These are phyloP conservation scores for Capsicum chinense DNA, from an alignment of 257 asterid species.

Conservation along the genomic window DNA sequence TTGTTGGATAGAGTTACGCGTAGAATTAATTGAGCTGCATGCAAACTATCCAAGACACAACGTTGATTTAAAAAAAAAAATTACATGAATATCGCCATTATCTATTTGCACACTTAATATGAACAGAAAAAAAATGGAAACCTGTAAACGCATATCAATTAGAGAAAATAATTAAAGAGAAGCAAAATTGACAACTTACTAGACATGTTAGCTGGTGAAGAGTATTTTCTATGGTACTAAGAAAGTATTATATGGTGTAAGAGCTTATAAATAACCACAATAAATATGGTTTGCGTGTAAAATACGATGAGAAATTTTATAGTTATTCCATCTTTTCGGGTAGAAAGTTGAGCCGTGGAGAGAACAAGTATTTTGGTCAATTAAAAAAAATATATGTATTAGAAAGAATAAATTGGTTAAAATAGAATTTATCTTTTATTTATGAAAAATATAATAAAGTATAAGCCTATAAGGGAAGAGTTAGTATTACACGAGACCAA, in stretches of 20 bases:
- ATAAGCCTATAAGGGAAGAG: no score
- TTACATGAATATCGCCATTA: not conserved
- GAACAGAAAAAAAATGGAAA: not conserved
- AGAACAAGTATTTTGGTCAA: no score
- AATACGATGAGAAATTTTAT: not conserved
- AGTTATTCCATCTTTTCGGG: no score
- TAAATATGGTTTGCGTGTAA: not conserved
- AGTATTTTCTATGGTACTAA: no score
- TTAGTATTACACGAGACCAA: no score
- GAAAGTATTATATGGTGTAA: not conserved
- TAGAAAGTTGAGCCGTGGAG: not conserved
- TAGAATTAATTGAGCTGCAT: no score
- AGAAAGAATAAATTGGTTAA: not conserved
- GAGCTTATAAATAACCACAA: not conserved
- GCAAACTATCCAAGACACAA: no score
- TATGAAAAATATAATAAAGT: not conserved
- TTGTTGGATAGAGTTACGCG: no score
- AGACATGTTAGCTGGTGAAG: no score
- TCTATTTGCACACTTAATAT: not conserved
- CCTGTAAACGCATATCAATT: not conserved
- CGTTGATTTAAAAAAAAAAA: no score
- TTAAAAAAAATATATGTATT: not conserved
- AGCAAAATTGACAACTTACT: not conserved
- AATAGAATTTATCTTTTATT: not conserved
- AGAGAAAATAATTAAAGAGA: not conserved